A percentile compares a stretch with the other conserved stretches of the same genome.
These are phyloP conservation scores for Amanita exitialis DNA, from an alignment of 768 basidiomycete genomes.

Conservation along the genomic window DNA sequence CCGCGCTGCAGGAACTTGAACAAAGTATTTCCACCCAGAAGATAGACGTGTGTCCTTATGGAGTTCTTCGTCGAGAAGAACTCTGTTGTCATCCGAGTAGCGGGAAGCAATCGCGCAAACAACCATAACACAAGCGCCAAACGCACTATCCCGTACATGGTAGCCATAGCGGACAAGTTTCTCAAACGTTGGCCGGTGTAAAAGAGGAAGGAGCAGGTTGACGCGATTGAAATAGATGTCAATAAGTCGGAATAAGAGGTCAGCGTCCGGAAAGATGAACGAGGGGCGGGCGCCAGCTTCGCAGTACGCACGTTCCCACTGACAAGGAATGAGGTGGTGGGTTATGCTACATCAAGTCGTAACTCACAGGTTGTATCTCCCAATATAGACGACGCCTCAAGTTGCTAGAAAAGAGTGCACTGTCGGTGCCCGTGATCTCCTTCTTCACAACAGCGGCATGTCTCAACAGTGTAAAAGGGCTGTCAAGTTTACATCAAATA, in stretches of 20 bases:
- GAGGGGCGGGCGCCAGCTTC: slow-evolving; percentile 13
- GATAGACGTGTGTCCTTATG: slow-evolving; percentile 27
- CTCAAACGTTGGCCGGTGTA: slow-evolving; percentile 63
- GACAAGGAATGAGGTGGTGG: neutral
- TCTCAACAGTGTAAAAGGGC: slow-evolving; percentile 31
- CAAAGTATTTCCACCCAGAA: slow-evolving; percentile 51
- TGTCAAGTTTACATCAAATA: slow-evolving; percentile 9
- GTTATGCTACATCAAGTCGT: neutral
- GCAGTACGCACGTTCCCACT: slow-evolving; percentile 28
- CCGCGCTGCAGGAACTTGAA: slow-evolving; percentile 52
- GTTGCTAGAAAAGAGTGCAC: slow-evolving; percentile 8
- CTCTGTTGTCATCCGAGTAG: slow-evolving; percentile 41
- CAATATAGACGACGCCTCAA: slow-evolving; percentile 19
- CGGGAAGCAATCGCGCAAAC: slow-evolving; percentile 57
- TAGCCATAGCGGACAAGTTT: slow-evolving; percentile 31
- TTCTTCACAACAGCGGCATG: slow-evolving; percentile 33
- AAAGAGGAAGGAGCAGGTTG: slow-evolving; percentile 45
- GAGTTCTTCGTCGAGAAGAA: slow-evolving; percentile 21
- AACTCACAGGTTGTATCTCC: slow-evolving; percentile 19
- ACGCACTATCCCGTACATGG: slow-evolving; percentile 39
- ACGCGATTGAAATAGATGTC: slow-evolving; percentile 46
- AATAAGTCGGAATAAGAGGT: slow-evolving; percentile 40
- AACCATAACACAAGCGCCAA: slow-evolving; percentile 48
- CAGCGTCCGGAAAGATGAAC: slow-evolving; percentile 36
- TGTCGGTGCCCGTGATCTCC: slow-evolving; percentile 20